Conservation (phyloP, 2,329 filamentous ascomycete species). For the Didymellaceae sp. region DNA sequence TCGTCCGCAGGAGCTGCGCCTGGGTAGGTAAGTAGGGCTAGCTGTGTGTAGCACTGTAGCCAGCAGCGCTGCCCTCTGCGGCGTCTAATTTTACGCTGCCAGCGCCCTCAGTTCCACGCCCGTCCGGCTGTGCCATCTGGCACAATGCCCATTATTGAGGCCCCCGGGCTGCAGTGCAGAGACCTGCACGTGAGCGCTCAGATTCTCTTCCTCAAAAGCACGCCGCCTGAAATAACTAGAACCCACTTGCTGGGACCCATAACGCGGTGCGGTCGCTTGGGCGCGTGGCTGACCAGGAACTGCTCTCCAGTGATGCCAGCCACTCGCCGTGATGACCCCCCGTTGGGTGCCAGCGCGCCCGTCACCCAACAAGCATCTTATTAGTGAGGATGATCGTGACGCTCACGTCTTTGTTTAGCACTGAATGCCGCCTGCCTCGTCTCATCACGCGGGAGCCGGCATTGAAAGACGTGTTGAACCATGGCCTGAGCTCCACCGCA, state of each 20-base stretch:
- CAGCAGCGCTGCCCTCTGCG: conserved; percentile 10
- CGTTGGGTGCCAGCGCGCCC: conserved; percentile 11
- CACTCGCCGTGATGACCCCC: conserved; percentile 14
- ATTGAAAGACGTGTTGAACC: conserved; percentile 4
- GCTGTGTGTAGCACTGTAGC: conserved; percentile 6
- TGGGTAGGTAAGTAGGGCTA: neutral
- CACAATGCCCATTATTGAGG: neutral
- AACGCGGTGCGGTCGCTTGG: conserved; percentile 24
- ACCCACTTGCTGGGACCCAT: conserved; percentile 25
- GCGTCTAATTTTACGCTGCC: conserved; percentile 10
- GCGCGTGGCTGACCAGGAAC: conserved; percentile 30
- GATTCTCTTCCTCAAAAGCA: conserved; percentile 27
- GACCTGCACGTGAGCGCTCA: conserved; percentile 32
- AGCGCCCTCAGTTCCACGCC: conserved; percentile 5
- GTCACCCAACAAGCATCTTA: conserved; percentile 8
- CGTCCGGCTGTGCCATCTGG: neutral
- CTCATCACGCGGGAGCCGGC: conserved; percentile 16
- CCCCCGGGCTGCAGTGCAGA: conserved; percentile 18
- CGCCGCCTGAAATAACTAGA: conserved; percentile 24
- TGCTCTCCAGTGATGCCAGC: conserved; percentile 22
- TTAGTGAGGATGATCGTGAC: conserved; percentile 9
- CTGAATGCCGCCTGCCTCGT: neutral
- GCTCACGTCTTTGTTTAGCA: conserved; percentile 15
- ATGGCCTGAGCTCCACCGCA: conserved; percentile 17
- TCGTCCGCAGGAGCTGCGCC: conserved; percentile 11